Conservation (phyloP, 257 asterid genomes). For the Coffea canephora region DNA sequence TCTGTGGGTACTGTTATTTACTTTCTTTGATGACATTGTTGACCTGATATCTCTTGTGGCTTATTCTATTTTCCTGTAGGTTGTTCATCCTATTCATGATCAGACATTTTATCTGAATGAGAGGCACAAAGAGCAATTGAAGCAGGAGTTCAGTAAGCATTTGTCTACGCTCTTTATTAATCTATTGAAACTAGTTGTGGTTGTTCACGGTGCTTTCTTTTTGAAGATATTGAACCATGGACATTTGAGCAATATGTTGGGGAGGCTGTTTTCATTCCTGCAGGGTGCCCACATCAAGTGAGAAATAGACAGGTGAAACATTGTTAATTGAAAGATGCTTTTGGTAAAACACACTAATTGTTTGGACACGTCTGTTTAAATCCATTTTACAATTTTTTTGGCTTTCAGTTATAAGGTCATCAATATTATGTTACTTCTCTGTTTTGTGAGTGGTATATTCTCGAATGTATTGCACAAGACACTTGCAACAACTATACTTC, state of each 20-base stretch:
- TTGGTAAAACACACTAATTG: not conserved
- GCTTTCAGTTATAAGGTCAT: not conserved
- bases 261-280: slow-evolving; percentile 47
- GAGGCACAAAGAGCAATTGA: slow-evolving; percentile 40
- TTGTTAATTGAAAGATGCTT: not conserved
- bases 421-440: not conserved
- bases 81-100: slow-evolving; percentile 50
- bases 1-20: slow-evolving; percentile 24
- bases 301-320: slow-evolving; percentile 42
- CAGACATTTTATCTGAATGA: slow-evolving; percentile 44
- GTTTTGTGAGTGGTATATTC: not conserved
- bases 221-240: slow-evolving; percentile 44
- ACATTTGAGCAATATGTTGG: slow-evolving; percentile 44
- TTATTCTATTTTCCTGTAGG: slow-evolving; percentile 23
- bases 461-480: not conserved
- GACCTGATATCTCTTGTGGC: slow-evolving; percentile 4
- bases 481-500: not conserved
- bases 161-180: not conserved
- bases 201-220: not conserved
- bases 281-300: slow-evolving; percentile 53
- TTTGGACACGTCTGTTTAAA: not conserved
- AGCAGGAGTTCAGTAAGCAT: slow-evolving; percentile 40
- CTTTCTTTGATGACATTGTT: slow-evolving; percentile 2
- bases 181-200: no score
- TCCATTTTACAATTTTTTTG: not conserved